These are phyloP conservation scores for Nakazawaea wickerhamii DNA, from an alignment of 805 yeast genomes.

Conservation along the genomic window DNA sequence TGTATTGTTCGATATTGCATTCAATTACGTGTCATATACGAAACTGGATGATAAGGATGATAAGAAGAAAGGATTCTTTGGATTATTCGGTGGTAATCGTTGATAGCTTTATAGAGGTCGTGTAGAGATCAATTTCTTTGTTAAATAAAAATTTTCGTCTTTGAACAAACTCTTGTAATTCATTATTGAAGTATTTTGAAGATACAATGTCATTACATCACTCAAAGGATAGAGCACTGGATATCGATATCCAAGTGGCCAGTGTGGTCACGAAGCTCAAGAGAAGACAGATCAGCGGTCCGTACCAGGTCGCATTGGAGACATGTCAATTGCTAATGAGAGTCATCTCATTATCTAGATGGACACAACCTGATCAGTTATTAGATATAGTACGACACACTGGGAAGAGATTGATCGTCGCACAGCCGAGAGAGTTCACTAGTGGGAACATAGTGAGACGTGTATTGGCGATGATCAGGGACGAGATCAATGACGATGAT, in stretches of 20 bases:
- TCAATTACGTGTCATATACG: conserved; percentile 66
- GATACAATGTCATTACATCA: conserved; percentile 9
- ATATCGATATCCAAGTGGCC: conserved; percentile 23
- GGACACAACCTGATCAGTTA: conserved; percentile 74
- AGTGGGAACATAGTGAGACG: conserved; percentile 90
- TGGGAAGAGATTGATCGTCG: conserved; percentile 64
- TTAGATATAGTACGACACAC: conserved; percentile 66
- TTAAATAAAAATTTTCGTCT: too few relatives aligned
- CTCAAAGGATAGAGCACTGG: conserved; percentile 11
- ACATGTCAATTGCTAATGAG: conserved; percentile 84
- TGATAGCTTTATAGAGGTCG: background rate
- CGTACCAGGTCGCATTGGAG: conserved; percentile 77
- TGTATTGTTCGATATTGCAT: conserved; percentile 86
- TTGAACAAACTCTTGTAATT: background rate
- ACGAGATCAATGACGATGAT: conserved; percentile 61
- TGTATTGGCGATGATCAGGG: conserved; percentile 80
- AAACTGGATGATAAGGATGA: conserved; percentile 22
- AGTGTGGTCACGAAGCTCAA: conserved; percentile 48
- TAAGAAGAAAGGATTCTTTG: conserved; percentile 66
- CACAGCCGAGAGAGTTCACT: conserved; percentile 85
- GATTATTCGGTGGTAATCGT: conserved; percentile 54
- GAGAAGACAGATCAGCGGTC: conserved; percentile 79
- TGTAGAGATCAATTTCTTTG: too few relatives aligned
- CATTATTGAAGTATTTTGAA: background rate
- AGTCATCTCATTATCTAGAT: conserved; percentile 82